Percentiles rank a stretch among this genome's conserved stretches.
Evolutionary conservation across 2,329 filamentous ascomycete species (phyloP).

Genomic region (Fusarium aywerte): DNA sequence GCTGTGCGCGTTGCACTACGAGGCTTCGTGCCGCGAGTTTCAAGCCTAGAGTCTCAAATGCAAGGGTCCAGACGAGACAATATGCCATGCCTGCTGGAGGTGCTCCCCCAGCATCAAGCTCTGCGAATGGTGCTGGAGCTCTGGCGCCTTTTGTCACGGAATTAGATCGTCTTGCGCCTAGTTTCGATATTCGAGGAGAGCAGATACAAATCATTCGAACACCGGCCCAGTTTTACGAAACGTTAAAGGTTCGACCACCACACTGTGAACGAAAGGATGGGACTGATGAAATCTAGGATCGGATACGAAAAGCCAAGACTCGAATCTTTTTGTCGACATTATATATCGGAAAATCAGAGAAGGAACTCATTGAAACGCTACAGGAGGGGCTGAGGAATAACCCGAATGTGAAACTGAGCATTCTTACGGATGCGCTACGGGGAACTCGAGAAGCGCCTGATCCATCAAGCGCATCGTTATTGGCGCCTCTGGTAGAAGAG

Average conservation of each 20-base stretch:
- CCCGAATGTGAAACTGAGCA: constrained; percentile 81
- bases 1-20: constrained; percentile 49
- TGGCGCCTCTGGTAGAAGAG: constrained; percentile 83
- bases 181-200: constrained; percentile 84
- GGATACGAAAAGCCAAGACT: constrained; percentile 81
- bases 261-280: background rate
- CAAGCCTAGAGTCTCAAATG: constrained; percentile 42
- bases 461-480: constrained; percentile 86
- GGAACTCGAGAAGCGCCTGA: constrained; percentile 91
- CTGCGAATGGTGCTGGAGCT: constrained; percentile 50
- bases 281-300: constrained; percentile 63
- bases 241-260: constrained; percentile 74
- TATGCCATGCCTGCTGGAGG: constrained; percentile 53
- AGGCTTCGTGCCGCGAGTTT: constrained; percentile 43
- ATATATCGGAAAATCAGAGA: constrained; percentile 94
- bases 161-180: constrained; percentile 88
- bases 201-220: constrained; percentile 82
- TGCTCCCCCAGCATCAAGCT: constrained; percentile 39
- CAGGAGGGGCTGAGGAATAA: constrained; percentile 79
- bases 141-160: constrained; percentile 71
- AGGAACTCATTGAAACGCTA: constrained; percentile 85
- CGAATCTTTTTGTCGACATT: constrained; percentile 94
- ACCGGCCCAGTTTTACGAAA: constrained; percentile 90
- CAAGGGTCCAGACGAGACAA: constrained; percentile 53
- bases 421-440: constrained; percentile 89